A percentile compares a stretch with the other conserved stretches of the same genome.
phyloP scores from a whole-genome alignment of 257 asterid species.

The Cordia subcordata region DNA sequence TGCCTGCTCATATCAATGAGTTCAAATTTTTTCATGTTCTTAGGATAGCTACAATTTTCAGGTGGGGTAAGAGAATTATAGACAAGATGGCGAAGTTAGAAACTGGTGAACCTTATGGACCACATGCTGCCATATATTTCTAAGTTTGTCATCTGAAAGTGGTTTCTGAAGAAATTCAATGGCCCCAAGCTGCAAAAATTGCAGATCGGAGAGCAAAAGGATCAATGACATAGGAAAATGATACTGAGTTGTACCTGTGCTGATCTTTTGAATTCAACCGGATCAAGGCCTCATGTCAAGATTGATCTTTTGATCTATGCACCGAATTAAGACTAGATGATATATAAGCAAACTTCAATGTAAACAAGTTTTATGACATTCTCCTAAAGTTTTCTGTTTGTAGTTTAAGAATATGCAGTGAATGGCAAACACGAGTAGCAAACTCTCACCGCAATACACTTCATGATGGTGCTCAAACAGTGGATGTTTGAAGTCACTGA shows the following conservation, averaged over 20 bases:
- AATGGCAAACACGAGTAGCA: conserved; percentile 4
- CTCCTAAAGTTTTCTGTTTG: not conserved
- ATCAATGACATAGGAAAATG: not conserved
- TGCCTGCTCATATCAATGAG: conserved; percentile 36
- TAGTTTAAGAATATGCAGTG: not conserved
- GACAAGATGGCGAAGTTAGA: not conserved
- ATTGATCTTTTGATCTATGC: not conserved
- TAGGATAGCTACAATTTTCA: not conserved
- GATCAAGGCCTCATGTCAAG: not conserved
- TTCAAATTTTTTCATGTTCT: not conserved
- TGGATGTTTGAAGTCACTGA: conserved; percentile 40
- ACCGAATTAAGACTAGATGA: not conserved
- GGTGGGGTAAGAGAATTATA: no score
- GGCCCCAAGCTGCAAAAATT: conserved; percentile 41
- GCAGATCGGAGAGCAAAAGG: not conserved
- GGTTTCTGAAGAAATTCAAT: conserved; percentile 52
- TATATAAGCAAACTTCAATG: not conserved
- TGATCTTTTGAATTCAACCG: no score
- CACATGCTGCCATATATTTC: conserved; percentile 48
- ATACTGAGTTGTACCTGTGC: no score
- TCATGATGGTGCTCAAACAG: conserved; percentile 45
- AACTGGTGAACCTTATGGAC: conserved; percentile 37
- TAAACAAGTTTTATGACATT: not conserved
- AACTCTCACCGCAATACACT: conserved; percentile 47
- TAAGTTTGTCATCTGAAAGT: conserved; percentile 43